Percentiles rank a stretch among this genome's conserved stretches.
Conservation (phyloP, 768 basidiomycete genomes). For the Russula sp. region DNA sequence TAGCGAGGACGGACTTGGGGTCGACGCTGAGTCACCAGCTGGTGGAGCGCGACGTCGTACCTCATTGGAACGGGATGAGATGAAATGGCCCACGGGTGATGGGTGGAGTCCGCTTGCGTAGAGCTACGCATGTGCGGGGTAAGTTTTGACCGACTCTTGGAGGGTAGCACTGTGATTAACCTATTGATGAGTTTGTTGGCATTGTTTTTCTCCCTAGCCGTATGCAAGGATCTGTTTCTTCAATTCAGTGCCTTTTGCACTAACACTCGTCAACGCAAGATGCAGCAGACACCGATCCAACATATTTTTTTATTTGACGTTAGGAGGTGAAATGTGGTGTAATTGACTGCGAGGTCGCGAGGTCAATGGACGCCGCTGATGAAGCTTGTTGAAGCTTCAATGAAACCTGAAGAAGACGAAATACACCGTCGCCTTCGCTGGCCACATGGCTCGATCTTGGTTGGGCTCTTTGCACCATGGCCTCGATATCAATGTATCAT, state of each 20-base stretch:
- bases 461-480: background rate
- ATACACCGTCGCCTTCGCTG: background rate
- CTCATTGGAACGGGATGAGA: conserved; percentile 45
- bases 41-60: conserved; percentile 21
- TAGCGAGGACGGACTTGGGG: conserved; percentile 27
- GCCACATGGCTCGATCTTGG: background rate
- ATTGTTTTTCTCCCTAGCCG: background rate
- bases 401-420: background rate
- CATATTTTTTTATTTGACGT: background rate
- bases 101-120: conserved; percentile 48
- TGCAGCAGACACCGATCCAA: background rate
- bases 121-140: background rate
- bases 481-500: background rate
- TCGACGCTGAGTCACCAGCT: conserved; percentile 27
- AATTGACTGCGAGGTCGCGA: background rate
- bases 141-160: background rate
- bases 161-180: conserved; percentile 7
- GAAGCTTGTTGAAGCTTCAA: background rate
- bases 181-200: conserved; percentile 1
- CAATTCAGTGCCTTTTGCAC: background rate
- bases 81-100: conserved; percentile 61
- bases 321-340: background rate
- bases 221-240: background rate
- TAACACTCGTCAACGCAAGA: background rate
- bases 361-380: background rate